Conservation (phyloP, 2,329 filamentous ascomycete species). For the Aspergillus sp. region DNA sequence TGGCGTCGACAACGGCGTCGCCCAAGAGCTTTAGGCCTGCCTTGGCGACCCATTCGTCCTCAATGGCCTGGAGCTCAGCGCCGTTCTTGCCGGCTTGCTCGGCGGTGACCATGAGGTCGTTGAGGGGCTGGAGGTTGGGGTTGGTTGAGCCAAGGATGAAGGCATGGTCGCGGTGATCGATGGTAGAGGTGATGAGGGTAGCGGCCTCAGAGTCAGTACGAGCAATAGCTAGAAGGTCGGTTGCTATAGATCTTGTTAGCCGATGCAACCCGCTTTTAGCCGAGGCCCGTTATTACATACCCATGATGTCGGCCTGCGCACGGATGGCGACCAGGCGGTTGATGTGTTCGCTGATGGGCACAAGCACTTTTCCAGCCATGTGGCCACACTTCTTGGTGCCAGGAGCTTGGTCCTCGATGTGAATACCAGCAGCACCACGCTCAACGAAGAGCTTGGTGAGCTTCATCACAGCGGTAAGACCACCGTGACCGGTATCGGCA, state of each 20-base stretch:
- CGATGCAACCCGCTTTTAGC: background rate
- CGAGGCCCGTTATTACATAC: conserved; percentile 42
- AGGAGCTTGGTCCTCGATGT: conserved; percentile 97
- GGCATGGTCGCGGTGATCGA: conserved; percentile 90
- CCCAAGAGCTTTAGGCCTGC: conserved; percentile 85
- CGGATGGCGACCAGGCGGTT: conserved; percentile 95
- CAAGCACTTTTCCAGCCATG: conserved; percentile 98
- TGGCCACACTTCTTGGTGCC: conserved; percentile 99
- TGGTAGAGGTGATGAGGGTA: conserved; percentile 93
- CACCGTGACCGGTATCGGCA: conserved; percentile 95
- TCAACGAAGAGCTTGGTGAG: conserved; percentile 97
- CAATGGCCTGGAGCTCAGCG: conserved; percentile 79
- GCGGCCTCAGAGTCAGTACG: conserved; percentile 97
- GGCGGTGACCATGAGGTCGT: conserved; percentile 86
- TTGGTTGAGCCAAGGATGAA: conserved; percentile 93
- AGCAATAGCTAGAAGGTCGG: conserved; percentile 85
- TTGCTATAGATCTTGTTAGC: conserved; percentile 49
- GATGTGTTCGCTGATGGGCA: conserved; percentile 96
- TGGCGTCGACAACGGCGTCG: conserved; percentile 81
- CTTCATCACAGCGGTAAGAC: conserved; percentile 99
- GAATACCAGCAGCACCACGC: conserved; percentile 93
- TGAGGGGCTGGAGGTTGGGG: conserved; percentile 75
- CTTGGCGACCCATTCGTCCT: conserved; percentile 80
- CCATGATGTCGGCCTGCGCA: conserved; percentile 98
- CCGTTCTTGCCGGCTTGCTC: conserved; percentile 80